Base-by-base conservation (phyloP, 352 stramenopile genomes). In the Pythium brassicae region DNA sequence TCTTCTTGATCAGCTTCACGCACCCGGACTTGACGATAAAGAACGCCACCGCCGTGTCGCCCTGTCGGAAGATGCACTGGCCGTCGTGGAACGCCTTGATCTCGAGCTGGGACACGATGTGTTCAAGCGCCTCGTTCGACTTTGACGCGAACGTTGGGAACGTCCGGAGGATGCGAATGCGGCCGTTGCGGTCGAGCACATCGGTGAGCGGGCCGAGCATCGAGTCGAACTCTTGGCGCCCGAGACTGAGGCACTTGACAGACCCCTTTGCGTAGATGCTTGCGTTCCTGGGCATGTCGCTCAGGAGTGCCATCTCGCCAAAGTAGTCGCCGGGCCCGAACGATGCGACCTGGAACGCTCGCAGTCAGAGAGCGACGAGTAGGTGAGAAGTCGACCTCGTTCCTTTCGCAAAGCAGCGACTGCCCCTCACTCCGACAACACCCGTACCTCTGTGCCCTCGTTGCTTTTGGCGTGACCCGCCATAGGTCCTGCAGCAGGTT, bases 261-360 rank as follows among this genome's bases (percentile, higher is more conserved):
- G 61, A 32, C 9, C 76, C 76, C 55, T 87, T 80, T 4, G 80
- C 71, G 50, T 71, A 76, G 57, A 91, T 78, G 29, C 74, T 91
- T 35, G 78, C 79, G 42, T 91, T 91, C 17, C 87, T 79, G 5
- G 82, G 83, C 80, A 96, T 89, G 50, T 93, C 78, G 45, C 85
- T 86, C n/a, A 97, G 72, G 42, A 97, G 71, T n/a, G 89, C 86
- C 69, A 89, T 87, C 61, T 97, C 89, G n/a, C 90, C 89, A 61
- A 97, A 97, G 64, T 95, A 97, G 40, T 90, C 86, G 17, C 88
- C 85, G 1, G 74, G 72, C 4, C 67, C 67, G 25, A 87, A 83
- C 47, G 68, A 69, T 15, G 80, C 78, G 42, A 91, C 72, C 63
- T 91, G 54, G 23, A 57, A 25, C 29, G 52, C 12, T 26, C 15